Evolutionary conservation across 331 rosid species (phyloP), one percentile per base, ranked within the genome.

Genomic region (Cydonia oblonga): DNA sequence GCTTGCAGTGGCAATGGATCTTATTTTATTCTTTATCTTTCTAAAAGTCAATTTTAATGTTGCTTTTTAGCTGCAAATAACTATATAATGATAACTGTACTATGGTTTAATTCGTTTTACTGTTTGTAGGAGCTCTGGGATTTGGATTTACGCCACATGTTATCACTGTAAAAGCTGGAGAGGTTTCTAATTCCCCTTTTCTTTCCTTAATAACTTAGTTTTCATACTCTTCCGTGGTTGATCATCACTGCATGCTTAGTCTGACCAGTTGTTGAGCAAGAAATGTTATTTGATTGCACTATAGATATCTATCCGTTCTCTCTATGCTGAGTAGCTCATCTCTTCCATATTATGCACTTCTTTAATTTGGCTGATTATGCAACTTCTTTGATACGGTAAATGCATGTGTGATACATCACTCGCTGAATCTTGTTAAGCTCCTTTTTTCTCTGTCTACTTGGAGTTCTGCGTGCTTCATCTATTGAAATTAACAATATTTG

Each of bases 121-220:
- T 73, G 71, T 33, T 68, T 81, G 66, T 84, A 90, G 95, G 89
- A 22, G 70, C 88, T 66, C 80, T 75, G 1, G 88, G 84, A 40
- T 18, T 57, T 61, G 78, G 84, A 20, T 85, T 86, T 52, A 78
- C 84, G 5, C 85, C 91, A 5, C 96, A 91, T 66, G 83, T 89
- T 70, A 81, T 89, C 52, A 86, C 91, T 25, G 97, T 86, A 52
- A 81, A 87, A 75, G 79, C 92, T 35, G 96, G 96, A 78, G 97
- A 91, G 96, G 97, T 79, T 64, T 52, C 42, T 73, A 19, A 59
- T 54, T 67, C 22, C 62, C 60, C 69, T 42, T 49, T 3, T 18
- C 19, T 9, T 46, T 62, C 68, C 42, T 46, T 59, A 35, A 42
- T 42, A 11, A 40, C 24, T 29, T 5, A 25, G 20, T 19, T 26